Base-by-base conservation (phyloP, 352 stramenopile species). In the Phytophthora sojae region DNA sequence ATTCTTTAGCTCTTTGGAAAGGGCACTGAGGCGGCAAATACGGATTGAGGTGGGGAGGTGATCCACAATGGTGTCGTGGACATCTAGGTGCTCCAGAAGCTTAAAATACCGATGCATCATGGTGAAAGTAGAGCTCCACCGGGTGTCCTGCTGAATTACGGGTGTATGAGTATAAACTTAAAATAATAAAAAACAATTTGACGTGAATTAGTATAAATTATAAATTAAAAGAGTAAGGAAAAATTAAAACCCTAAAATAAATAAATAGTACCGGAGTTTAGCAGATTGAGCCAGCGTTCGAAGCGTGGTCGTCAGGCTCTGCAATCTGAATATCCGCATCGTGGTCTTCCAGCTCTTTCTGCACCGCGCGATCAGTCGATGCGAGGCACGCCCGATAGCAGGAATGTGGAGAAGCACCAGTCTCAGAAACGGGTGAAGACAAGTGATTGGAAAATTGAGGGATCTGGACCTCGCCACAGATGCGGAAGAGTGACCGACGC, bases 331-430 rank as follows among this genome's bases (percentile, higher is more conserved):
- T 3, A 56, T 56, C 50, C 3, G 35, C 50, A 39, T 56, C 23
- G 15, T 35, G 25, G 1, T 56, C 3, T 19, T n/a, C 7, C 50
- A 12, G 26, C 14, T 37, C 37, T 57, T 9, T 50, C 32, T 4
- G 26, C 49, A n/a, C 59, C 45, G 39, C 56, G 71, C 5, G 42
- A 56, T 3, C 58, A n/a, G 60, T 49, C 4, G 45, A 37, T 29
- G 32, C 57, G 6, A 21, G 21, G 21, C 21, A 21, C 21, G 21
- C 21, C 21, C 21, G 21, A 21, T 21, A 21, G 1, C 21, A 21
- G 21, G 21, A 21, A 21, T 21, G 21, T 21, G 21, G 21, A 21
- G 21, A 21, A 21, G 21, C 21, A 21, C 21, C 21, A 21, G 21
- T 21, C 21, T 21, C 21, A 21, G 21, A 21, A 21, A 21, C 21